Evolutionary conservation across 371 early-diverging fungal genomes (phyloP).

Genomic region (Apophysomyces ossiformis): DNA sequence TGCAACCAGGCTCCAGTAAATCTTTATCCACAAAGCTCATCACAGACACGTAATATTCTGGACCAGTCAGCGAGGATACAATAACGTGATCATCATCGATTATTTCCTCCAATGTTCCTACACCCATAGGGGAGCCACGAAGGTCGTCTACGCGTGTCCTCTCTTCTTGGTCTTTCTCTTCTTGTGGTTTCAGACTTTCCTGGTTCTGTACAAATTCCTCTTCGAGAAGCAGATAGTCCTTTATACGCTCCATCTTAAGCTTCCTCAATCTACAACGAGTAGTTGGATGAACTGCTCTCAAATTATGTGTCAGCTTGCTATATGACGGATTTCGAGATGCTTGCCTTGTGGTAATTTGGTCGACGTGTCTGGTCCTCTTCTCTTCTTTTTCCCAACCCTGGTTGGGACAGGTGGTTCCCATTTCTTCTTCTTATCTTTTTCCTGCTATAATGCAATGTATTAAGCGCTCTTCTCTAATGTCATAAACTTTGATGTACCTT

Average conservation of each 20-base stretch:
- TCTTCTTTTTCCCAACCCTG: constrained; percentile 97
- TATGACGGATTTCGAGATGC: background rate
- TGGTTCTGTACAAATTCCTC: constrained; percentile 99
- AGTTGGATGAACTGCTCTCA: constrained; percentile 86
- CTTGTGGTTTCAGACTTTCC: constrained; percentile 94
- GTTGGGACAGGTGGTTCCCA: constrained; percentile 99
- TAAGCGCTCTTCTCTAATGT: background rate
- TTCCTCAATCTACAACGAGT: constrained; percentile 97
- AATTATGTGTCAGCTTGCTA: background rate
- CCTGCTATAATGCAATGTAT: constrained; percentile 37
- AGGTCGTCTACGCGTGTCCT: constrained; percentile 97
- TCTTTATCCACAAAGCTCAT: constrained; percentile 99
- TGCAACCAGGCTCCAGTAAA: constrained; percentile 98
- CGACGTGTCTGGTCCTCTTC: constrained; percentile 94
- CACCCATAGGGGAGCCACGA: constrained; percentile 99
- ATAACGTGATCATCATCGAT: constrained; percentile 99
- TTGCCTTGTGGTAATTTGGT: constrained; percentile 91
- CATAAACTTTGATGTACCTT: constrained; percentile 41
- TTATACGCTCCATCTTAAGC: constrained; percentile 95
- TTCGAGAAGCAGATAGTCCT: constrained; percentile 97
- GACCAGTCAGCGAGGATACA: constrained; percentile 94
- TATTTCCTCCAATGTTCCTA: constrained; percentile 99
- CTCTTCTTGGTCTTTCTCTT: constrained; percentile 93
- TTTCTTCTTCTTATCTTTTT: constrained; percentile 92
- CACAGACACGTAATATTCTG: constrained; percentile 98